Conservation (phyloP, 352 stramenopile genomes). For the Pythium aphanidermatum region DNA sequence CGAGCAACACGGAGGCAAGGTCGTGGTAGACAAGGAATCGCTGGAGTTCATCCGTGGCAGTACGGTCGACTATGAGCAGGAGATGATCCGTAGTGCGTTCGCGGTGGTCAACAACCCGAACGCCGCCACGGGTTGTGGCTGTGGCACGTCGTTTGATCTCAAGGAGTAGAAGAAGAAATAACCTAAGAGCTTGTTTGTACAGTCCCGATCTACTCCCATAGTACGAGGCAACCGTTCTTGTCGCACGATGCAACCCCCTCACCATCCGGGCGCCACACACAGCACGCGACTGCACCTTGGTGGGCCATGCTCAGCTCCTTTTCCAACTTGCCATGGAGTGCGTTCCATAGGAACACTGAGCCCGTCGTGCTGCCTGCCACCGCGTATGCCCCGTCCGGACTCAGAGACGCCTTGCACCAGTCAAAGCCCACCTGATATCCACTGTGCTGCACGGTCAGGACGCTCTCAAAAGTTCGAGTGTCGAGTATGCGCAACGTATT, state of each 20-base stretch:
- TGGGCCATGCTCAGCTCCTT: conserved; percentile 50
- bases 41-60: conserved; percentile 91
- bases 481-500: conserved; percentile 67
- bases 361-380: conserved; percentile 47
- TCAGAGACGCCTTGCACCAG: conserved; percentile 75
- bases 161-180: conserved; percentile 68
- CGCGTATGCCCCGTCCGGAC: conserved; percentile 53
- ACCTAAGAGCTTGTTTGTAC: background rate
- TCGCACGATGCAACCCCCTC: conserved; percentile 63
- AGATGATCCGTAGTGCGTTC: conserved; percentile 97
- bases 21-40: conserved; percentile 92
- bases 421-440: conserved; percentile 73
- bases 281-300: conserved; percentile 68
- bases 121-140: conserved; percentile 95
- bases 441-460: conserved; percentile 37
- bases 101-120: conserved; percentile 96
- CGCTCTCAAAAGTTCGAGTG: conserved; percentile 46
- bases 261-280: conserved; percentile 66
- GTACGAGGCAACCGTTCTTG: conserved; percentile 76
- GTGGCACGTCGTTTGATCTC: conserved; percentile 96
- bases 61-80: conserved; percentile 96
- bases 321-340: conserved; percentile 39
- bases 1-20: conserved; percentile 75
- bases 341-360: conserved; percentile 62
- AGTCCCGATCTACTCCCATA: conserved; percentile 51